Evolutionary conservation across 495 filamentous ascomycete genomes (phyloP).

Genomic region (Xylaria castorea): DNA sequence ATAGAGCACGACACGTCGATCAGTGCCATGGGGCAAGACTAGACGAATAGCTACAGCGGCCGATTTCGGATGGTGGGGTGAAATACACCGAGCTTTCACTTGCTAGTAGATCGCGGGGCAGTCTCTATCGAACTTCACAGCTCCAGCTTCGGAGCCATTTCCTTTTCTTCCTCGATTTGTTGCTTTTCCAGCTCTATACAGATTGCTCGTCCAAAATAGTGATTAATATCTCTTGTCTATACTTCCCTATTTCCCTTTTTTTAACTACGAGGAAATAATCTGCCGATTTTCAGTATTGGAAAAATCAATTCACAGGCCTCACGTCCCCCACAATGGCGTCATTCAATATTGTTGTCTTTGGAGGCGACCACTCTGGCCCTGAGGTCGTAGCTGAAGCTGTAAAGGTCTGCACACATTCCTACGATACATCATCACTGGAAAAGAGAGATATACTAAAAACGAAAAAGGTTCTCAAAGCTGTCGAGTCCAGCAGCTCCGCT

Average conservation of each 20-base stretch:
- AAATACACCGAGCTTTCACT: conserved; percentile 29
- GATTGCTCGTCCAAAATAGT: not conserved
- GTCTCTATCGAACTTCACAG: conserved; percentile 17
- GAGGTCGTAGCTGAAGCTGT: conserved; percentile 83
- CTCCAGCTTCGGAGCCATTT: conserved; percentile 25
- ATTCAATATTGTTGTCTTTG: conserved; percentile 72
- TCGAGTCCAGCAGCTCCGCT: conserved; percentile 72
- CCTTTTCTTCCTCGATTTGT: not conserved
- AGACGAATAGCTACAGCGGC: conserved; percentile 10
- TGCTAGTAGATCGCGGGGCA: conserved; percentile 29
- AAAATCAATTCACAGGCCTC: not conserved
- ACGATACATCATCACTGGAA: too few relatives aligned
- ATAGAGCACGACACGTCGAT: too few relatives aligned
- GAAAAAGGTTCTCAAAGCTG: conserved; percentile 72
- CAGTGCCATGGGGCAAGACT: not conserved
- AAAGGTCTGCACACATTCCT: conserved; percentile 65
- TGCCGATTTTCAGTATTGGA: not conserved
- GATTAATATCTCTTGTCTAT: not conserved
- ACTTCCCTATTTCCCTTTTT: not conserved
- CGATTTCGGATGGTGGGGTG: conserved; percentile 46
- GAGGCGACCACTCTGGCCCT: conserved; percentile 92
- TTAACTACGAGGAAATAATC: not conserved
- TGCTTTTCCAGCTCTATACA: not conserved
- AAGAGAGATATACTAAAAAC: conserved; percentile 16
- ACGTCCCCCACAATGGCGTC: conserved; percentile 51